phyloP scores from a whole-genome alignment of 805 yeast genomes.

The Candida cerambycidarum region DNA sequence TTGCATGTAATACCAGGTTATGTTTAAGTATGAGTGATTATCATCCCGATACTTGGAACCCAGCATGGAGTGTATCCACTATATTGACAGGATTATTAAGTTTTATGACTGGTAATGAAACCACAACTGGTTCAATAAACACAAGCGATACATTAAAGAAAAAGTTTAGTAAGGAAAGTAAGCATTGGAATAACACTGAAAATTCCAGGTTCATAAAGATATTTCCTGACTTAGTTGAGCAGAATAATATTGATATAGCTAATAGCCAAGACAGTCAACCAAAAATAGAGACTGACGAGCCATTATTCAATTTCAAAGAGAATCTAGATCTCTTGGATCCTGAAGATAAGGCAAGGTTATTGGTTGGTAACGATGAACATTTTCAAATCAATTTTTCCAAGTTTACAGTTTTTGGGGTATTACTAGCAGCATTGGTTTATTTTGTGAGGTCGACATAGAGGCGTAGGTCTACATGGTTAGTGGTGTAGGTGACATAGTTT shows the following conservation, averaged over 20 bases:
- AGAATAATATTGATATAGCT: conserved; percentile 36
- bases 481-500: no score
- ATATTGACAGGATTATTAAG: conserved; percentile 84
- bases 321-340: conserved; percentile 53
- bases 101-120: conserved; percentile 87
- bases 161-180: conserved; percentile 57
- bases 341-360: conserved; percentile 60
- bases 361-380: conserved; percentile 17
- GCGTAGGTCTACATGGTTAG: no score
- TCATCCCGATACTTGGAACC: conserved; percentile 95
- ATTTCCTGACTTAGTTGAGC: conserved; percentile 66
- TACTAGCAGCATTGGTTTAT: conserved; percentile 29
- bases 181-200: conserved; percentile 55
- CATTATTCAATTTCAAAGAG: conserved; percentile 17
- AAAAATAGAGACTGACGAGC: conserved; percentile 15
- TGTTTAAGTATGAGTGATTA: conserved; percentile 93
- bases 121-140: conserved; percentile 77
- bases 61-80: conserved; percentile 92
- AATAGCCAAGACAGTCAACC: conserved; percentile 18
- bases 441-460: conserved; percentile 2
- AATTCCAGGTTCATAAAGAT: conserved; percentile 58
- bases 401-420: conserved; percentile 26
- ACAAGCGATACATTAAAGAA: conserved; percentile 61
- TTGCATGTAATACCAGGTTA: conserved; percentile 73
- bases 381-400: conserved; percentile 15